Percentiles rank a stretch among this genome's conserved stretches.
Evolutionary conservation across 768 basidiomycete genomes (phyloP).

Genomic region (Hericium rajendrae): DNA sequence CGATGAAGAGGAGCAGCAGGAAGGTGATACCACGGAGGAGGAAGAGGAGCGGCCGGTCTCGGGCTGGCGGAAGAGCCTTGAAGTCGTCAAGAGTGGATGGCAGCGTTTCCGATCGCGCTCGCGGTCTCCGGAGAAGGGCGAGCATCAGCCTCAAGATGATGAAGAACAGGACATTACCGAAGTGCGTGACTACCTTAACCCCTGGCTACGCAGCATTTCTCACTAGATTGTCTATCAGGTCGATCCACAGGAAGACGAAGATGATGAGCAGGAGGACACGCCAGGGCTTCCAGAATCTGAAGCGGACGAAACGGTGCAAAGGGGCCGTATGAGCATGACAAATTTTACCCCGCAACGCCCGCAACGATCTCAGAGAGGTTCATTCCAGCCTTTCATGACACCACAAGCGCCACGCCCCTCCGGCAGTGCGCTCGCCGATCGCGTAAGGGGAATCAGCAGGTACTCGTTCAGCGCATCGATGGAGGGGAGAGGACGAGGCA

Average conservation of each 20-base stretch:
- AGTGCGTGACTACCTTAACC: background rate
- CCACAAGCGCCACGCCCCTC: slow-evolving; percentile 32
- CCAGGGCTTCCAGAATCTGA: slow-evolving; percentile 2
- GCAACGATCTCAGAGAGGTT: slow-evolving; percentile 24
- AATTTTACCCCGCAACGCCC: slow-evolving; percentile 16
- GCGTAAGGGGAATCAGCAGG: slow-evolving; percentile 6
- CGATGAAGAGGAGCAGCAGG: slow-evolving; percentile 3
- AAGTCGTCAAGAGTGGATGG: slow-evolving; percentile 21
- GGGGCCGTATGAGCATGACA: slow-evolving; percentile 5
- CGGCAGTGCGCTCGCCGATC: slow-evolving; percentile 7
- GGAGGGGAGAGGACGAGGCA: slow-evolving; percentile 34
- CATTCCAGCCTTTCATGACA: slow-evolving; percentile 40
- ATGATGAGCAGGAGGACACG: slow-evolving; percentile 13
- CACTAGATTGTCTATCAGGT: slow-evolving; percentile 8
- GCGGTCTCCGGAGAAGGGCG: slow-evolving; percentile 12
- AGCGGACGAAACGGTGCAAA: slow-evolving; percentile 13
- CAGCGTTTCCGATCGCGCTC: slow-evolving; percentile 23
- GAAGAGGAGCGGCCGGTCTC: slow-evolving; percentile 21
- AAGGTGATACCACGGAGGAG: slow-evolving; percentile 9
- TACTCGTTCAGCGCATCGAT: slow-evolving; percentile 15
- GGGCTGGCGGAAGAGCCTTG: slow-evolving; percentile 27
- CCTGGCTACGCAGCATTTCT: background rate
- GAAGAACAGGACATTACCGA: slow-evolving; percentile 1
- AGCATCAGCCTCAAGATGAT: background rate
- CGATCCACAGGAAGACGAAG: slow-evolving; percentile 18